phyloP scores from a whole-genome alignment of 495 filamentous ascomycete species.

The Penicillium taxi region DNA sequence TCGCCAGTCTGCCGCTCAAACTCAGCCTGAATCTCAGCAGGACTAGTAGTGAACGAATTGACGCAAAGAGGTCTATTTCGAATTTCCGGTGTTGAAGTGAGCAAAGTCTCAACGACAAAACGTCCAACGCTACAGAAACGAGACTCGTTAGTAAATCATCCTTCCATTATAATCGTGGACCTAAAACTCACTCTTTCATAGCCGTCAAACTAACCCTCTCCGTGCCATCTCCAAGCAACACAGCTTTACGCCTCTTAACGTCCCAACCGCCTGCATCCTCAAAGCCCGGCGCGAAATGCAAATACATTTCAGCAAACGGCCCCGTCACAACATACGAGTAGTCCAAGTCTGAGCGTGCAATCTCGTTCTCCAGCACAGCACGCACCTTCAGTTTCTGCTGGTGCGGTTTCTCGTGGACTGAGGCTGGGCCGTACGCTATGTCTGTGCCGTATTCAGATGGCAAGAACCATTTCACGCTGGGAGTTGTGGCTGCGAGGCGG shows the following conservation, averaged over 20 bases:
- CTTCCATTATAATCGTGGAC: no score
- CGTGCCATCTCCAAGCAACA: slow-evolving; percentile 50
- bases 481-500: slow-evolving; percentile 46
- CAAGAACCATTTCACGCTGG: slow-evolving; percentile 56
- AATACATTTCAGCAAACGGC: slow-evolving; percentile 60
- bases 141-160: slow-evolving; percentile 3
- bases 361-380: slow-evolving; percentile 45
- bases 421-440: slow-evolving; percentile 55
- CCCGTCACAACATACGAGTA: slow-evolving; percentile 61
- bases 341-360: slow-evolving; percentile 35
- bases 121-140: slow-evolving; percentile 48
- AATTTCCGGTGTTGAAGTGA: slow-evolving; percentile 40
- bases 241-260: slow-evolving; percentile 45
- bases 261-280: slow-evolving; percentile 47
- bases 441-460: slow-evolving; percentile 71
- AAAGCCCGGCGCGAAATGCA: slow-evolving; percentile 29
- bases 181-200: slow-evolving; percentile 52
- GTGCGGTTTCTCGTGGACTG: slow-evolving; percentile 56
- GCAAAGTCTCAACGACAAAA: slow-evolving; percentile 52
- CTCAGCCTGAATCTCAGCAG: slow-evolving; percentile 52
- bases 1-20: slow-evolving; percentile 55
- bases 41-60: slow-evolving; percentile 62
- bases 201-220: slow-evolving; percentile 55
- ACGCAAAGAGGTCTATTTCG: slow-evolving; percentile 53
- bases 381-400: slow-evolving; percentile 62